Conservation (phyloP, 805 yeast species). For the Saccharomycopsis sp. region DNA sequence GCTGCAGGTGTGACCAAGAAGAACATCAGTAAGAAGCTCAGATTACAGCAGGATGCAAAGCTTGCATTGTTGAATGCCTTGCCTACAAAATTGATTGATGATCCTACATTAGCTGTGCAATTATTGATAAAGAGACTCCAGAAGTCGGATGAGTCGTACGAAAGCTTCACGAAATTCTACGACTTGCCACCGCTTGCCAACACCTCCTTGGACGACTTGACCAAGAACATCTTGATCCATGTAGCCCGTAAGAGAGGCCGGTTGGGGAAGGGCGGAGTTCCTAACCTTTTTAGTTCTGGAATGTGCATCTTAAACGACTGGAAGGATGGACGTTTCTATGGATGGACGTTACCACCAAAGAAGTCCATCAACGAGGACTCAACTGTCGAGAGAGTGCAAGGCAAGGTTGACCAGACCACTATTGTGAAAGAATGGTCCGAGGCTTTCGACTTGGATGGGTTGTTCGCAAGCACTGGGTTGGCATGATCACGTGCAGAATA, state of each 20-base stretch:
- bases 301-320: conserved; percentile 80
- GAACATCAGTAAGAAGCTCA: conserved; percentile 40
- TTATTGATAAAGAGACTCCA: conserved; percentile 70
- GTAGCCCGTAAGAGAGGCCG: conserved; percentile 91
- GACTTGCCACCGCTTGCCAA: conserved; percentile 60
- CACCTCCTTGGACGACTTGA: conserved; percentile 63
- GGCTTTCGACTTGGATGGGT: conserved; percentile 86
- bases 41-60: conserved; percentile 75
- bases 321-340: conserved; percentile 92
- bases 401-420: conserved; percentile 52
- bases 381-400: conserved; percentile 35
- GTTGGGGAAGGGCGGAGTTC: conserved; percentile 87
- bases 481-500: no score
- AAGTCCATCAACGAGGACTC: conserved; percentile 34
- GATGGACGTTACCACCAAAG: conserved; percentile 75
- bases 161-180: conserved; percentile 65
- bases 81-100: conserved; percentile 78
- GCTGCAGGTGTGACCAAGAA: conserved; percentile 2
- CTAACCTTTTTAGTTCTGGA: conserved; percentile 84
- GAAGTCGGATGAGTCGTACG: conserved; percentile 58
- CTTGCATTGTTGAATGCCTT: conserved; percentile 81
- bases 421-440: conserved; percentile 88
- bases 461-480: conserved; percentile 43
- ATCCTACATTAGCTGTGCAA: conserved; percentile 78
- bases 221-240: conserved; percentile 83